Evolutionary conservation across 805 yeast genomes (phyloP).

Genomic region (Torulaspora gathmanii): DNA sequence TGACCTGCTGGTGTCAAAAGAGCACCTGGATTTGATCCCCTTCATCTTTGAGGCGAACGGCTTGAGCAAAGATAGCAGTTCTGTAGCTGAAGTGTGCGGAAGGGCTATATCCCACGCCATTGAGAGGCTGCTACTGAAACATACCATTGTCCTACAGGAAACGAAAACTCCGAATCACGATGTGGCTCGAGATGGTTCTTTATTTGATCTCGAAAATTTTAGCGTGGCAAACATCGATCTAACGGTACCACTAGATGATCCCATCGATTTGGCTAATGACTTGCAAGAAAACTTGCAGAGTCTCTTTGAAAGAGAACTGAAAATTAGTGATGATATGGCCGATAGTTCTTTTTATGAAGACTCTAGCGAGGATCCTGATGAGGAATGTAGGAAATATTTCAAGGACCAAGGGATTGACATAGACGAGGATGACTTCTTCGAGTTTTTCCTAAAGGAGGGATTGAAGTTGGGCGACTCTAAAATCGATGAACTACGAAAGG

Average conservation of each 20-base stretch:
- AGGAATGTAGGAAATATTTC: conserved; percentile 30
- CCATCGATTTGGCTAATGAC: conserved; percentile 13
- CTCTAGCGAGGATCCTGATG: conserved; percentile 24
- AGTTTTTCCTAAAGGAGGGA: conserved; percentile 54
- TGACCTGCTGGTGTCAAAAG: conserved; percentile 12
- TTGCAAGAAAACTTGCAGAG: conserved; percentile 11
- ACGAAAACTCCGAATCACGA: neutral
- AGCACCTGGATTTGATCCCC: conserved; percentile 20
- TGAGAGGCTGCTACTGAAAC: conserved; percentile 1
- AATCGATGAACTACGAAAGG: conserved; percentile 33
- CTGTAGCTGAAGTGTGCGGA: conserved; percentile 16
- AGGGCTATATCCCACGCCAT: conserved; percentile 12
- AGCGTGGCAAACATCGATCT: neutral
- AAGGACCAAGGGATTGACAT: conserved; percentile 41
- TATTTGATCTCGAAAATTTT: conserved; percentile 1
- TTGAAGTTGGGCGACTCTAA: conserved; percentile 45
- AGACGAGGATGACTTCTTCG: conserved; percentile 68
- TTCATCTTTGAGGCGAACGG: conserved; percentile 13
- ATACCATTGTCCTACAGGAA: neutral
- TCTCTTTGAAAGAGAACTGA: conserved; percentile 8
- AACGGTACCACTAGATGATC: neutral
- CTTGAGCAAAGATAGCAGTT: conserved; percentile 5
- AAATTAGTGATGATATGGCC: neutral
- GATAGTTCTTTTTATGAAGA: conserved; percentile 7
- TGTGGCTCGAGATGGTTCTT: neutral